Percentiles rank a stretch among this genome's conserved stretches.
These are phyloP conservation scores for Podospora tetraspora DNA, from an alignment of 495 filamentous ascomycete species.

Conservation along the genomic window DNA sequence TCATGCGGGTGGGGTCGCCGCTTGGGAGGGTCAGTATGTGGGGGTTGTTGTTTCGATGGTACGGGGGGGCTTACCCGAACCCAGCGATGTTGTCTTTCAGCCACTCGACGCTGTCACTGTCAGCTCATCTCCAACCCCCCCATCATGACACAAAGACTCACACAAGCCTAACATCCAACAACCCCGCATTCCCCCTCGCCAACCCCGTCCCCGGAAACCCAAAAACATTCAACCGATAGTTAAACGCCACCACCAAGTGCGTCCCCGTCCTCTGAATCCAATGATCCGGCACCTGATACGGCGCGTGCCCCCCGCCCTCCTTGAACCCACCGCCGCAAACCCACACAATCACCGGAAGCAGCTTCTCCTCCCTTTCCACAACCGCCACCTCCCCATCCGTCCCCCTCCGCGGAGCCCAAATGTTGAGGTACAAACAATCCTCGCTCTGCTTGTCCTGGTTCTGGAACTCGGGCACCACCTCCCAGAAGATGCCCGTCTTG, in stretches of 20 bases:
- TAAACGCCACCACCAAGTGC: conserved; percentile 53
- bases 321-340: conserved; percentile 26
- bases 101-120: not conserved
- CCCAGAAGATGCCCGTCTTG: conserved; percentile 6
- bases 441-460: conserved; percentile 31
- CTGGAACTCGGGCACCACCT: conserved; percentile 2
- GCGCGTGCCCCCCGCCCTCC: not conserved
- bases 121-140: not conserved
- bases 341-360: conserved; percentile 26
- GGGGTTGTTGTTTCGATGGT: too few relatives aligned
- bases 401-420: conserved; percentile 36
- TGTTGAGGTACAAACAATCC: conserved; percentile 51
- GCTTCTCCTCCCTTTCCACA: not conserved
- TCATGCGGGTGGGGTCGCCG: conserved; percentile 41
- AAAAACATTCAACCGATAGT: conserved; percentile 61
- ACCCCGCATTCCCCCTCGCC: conserved; percentile 38
- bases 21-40: conserved; percentile 11
- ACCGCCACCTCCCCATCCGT: conserved; percentile 1
- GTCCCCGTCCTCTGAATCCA: conserved; percentile 34
- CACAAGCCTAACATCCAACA: conserved; percentile 51
- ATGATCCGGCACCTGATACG: conserved; percentile 25
- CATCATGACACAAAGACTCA: not conserved
- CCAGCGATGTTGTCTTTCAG: not conserved
- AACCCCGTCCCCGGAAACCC: conserved; percentile 44
- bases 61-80: not conserved